These are phyloP conservation scores for Mycena chlorophos DNA, from an alignment of 768 basidiomycete genomes.

Conservation along the genomic window DNA sequence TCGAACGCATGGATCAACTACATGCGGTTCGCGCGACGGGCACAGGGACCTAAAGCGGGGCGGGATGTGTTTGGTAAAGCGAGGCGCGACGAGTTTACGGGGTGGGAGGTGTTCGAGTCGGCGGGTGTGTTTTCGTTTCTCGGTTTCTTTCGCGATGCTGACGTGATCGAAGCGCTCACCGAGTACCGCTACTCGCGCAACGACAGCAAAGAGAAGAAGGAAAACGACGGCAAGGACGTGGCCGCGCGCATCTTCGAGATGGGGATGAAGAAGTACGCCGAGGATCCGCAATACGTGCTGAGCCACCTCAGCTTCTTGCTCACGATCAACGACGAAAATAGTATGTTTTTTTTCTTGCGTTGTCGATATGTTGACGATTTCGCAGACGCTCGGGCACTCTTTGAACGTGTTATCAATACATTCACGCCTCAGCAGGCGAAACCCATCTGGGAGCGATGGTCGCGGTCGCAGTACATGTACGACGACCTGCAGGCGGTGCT, in stretches of 20 bases:
- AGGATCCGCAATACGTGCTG: no score
- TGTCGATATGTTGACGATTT: not conserved
- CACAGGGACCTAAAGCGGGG: constrained; percentile 86
- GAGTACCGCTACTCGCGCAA: constrained; percentile 74
- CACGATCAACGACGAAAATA: constrained; percentile 92
- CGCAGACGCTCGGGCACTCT: constrained; percentile 91
- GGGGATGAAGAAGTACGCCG: no score
- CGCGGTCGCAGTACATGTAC: constrained; percentile 91
- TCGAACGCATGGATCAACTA: constrained; percentile 85
- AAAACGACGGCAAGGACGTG: constrained; percentile 61
- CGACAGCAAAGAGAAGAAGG: constrained; percentile 91
- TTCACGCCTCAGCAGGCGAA: constrained; percentile 79
- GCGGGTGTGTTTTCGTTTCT: constrained; percentile 91
- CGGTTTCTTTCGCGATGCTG: no score
- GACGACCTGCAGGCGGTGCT: constrained; percentile 87
- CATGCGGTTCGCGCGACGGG: constrained; percentile 87
- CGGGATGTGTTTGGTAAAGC: no score
- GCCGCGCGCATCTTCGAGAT: constrained; percentile 82
- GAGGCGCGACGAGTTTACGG: constrained; percentile 75
- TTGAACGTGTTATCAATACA: constrained; percentile 81
- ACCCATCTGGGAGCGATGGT: constrained; percentile 95
- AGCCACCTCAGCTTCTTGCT: no score
- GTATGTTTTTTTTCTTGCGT: constrained; percentile 40
- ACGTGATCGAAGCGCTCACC: constrained; percentile 63
- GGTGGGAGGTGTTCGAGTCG: constrained; percentile 95